A percentile compares a stretch with the other conserved stretches of the same genome.
These are phyloP conservation scores for Malbranchea zuffiana DNA, from an alignment of 2,329 filamentous ascomycete genomes.

Conservation along the genomic window DNA sequence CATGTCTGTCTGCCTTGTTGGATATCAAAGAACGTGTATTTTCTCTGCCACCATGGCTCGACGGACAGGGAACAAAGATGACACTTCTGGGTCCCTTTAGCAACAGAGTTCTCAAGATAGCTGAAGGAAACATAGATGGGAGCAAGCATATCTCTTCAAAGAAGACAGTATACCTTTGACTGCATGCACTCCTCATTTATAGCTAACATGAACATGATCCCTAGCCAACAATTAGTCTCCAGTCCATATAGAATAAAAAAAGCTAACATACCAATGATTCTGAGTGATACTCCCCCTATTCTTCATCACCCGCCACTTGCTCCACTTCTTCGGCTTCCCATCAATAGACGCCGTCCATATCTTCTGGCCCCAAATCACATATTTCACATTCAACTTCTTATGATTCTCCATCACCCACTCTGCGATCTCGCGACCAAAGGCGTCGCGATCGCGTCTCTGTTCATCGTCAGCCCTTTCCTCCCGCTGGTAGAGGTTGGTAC, in stretches of 20 bases:
- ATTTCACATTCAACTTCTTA: slow-evolving; percentile 34
- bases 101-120: too few species aligned
- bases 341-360: slow-evolving; percentile 37
- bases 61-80: too few species aligned
- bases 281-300: slow-evolving; percentile 32
- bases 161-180: too few species aligned
- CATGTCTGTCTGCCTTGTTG: too few species aligned
- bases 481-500: background rate
- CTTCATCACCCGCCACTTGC: slow-evolving; percentile 35
- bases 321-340: slow-evolving; percentile 31
- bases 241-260: background rate
- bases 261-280: slow-evolving; percentile 33
- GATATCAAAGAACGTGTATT: too few species aligned
- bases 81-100: too few species aligned
- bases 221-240: background rate
- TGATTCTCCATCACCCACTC: slow-evolving; percentile 42
- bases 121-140: too few species aligned
- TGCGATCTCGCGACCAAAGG: slow-evolving; percentile 33
- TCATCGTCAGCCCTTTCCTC: background rate
- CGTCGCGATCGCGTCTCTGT: background rate
- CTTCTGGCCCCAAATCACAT: slow-evolving; percentile 42
- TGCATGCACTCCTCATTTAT: too few species aligned
- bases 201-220: background rate
- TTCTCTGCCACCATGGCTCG: too few species aligned
- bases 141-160: too few species aligned